Evolutionary conservation across 495 filamentous ascomycete species (phyloP).

Genomic region (Aspergillus incahuasiensis): DNA sequence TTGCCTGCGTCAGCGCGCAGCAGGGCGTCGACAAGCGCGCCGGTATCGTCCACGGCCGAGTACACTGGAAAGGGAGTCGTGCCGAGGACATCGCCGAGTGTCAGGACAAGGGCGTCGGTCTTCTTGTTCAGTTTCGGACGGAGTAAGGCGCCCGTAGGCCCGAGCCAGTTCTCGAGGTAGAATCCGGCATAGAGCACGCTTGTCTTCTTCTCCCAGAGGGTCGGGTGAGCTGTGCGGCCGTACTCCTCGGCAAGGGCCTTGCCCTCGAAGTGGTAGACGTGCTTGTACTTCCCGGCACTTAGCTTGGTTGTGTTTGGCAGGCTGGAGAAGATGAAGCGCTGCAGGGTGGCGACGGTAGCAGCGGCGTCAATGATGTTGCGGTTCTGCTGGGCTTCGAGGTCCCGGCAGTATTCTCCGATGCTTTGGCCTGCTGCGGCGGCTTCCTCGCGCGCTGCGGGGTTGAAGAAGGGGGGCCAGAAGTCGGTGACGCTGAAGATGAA

Average conservation of each 20-base stretch:
- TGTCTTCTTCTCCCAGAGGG: slow-evolving; percentile 39
- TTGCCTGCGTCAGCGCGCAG: slow-evolving; percentile 23
- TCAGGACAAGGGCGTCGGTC: background rate
- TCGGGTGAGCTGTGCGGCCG: slow-evolving; percentile 30
- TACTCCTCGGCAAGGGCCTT: slow-evolving; percentile 34
- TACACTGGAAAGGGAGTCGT: background rate
- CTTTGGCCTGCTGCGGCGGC: background rate
- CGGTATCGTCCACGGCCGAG: slow-evolving; percentile 26
- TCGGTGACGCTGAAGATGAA: slow-evolving; percentile 49
- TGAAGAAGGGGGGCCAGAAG: slow-evolving; percentile 34
- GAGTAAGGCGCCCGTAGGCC: background rate
- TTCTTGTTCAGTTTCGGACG: background rate
- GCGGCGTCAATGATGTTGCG: slow-evolving; percentile 47
- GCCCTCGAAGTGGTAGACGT: slow-evolving; percentile 39
- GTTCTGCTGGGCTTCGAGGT: slow-evolving; percentile 37
- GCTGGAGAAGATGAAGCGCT: slow-evolving; percentile 36
- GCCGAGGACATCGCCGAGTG: background rate
- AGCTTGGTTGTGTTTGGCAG: slow-evolving; percentile 29
- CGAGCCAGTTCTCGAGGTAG: slow-evolving; percentile 31
- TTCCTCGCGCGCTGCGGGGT: background rate
- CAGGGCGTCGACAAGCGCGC: slow-evolving; percentile 28
- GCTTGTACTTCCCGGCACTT: slow-evolving; percentile 28
- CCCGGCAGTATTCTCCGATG: slow-evolving; percentile 20
- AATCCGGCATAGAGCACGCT: slow-evolving; percentile 34
- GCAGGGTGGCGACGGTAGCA: slow-evolving; percentile 36